Conservation (phyloP, 164 flowering plant species). For the Sedum album region DNA sequence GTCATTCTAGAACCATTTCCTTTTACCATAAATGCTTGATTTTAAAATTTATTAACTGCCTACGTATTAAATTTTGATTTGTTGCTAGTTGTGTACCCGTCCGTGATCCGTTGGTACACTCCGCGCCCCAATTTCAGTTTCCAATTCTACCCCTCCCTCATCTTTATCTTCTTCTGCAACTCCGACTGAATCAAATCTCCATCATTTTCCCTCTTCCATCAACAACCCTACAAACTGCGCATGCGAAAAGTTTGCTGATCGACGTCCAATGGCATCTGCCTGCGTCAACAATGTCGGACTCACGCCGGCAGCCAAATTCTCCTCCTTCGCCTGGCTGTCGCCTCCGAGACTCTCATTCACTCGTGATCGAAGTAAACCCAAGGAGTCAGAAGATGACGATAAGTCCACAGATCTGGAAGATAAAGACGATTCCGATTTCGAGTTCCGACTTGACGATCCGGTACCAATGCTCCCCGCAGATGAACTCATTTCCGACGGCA, state of each 20-base stretch:
- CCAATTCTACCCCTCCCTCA: background rate
- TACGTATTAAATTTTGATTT: no score
- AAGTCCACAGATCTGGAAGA: slow-evolving; percentile 22
- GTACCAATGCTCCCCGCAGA: slow-evolving; percentile 82
- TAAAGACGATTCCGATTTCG: slow-evolving; percentile 52
- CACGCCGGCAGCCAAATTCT: slow-evolving; percentile 31
- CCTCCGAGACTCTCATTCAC: slow-evolving; percentile 35
- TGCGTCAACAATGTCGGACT: slow-evolving; percentile 53
- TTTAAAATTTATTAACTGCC: no score
- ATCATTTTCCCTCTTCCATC: background rate
- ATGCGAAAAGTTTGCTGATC: slow-evolving; percentile 14
- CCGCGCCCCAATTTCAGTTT: background rate
- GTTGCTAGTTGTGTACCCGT: no score
- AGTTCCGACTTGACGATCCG: slow-evolving; percentile 77
- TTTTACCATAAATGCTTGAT: no score
- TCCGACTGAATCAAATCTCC: no score
- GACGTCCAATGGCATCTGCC: slow-evolving; percentile 67
- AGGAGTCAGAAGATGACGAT: slow-evolving; percentile 10
- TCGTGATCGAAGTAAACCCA: slow-evolving; percentile 15
- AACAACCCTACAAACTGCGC: slow-evolving; percentile 5
- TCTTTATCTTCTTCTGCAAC: no score
- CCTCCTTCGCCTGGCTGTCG: slow-evolving; percentile 50
- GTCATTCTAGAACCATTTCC: no score
- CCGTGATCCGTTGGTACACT: background rate
- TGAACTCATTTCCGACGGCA: slow-evolving; percentile 76